A percentile compares a stretch with the other conserved stretches of the same genome.
These are phyloP conservation scores for Adansonia madagascariensis DNA, from an alignment of 441 rosid species.

Conservation along the genomic window DNA sequence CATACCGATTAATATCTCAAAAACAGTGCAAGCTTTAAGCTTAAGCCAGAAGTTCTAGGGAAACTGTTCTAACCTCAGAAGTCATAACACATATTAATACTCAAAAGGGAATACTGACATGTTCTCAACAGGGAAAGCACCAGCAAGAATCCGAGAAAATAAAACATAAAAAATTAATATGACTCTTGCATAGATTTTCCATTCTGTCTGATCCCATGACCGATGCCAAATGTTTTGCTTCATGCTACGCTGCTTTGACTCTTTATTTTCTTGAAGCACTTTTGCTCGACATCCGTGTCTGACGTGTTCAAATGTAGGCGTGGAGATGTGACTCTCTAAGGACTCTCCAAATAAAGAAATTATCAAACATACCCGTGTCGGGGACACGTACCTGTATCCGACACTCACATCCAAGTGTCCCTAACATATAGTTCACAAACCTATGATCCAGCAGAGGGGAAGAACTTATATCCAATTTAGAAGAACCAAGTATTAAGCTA, in stretches of 20 bases:
- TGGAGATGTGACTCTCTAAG: no score
- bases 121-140: not conserved
- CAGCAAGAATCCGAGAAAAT: not conserved
- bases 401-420: no score
- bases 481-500: not conserved
- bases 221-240: not conserved
- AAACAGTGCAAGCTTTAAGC: not conserved
- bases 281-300: no score
- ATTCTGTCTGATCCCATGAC: not conserved
- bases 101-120: not conserved
- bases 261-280: no score
- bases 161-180: not conserved
- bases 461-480: constrained; percentile 3
- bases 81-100: not conserved
- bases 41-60: not conserved
- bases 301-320: no score
- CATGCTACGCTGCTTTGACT: not conserved
- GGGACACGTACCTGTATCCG: no score
- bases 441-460: not conserved
- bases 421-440: not conserved
- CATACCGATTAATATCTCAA: not conserved
- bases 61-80: not conserved
- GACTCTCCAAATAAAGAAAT: no score
- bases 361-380: no score
- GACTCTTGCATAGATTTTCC: not conserved